Conservation (phyloP, 2,329 filamentous ascomycete genomes). For the Aspergillus neotritici region DNA sequence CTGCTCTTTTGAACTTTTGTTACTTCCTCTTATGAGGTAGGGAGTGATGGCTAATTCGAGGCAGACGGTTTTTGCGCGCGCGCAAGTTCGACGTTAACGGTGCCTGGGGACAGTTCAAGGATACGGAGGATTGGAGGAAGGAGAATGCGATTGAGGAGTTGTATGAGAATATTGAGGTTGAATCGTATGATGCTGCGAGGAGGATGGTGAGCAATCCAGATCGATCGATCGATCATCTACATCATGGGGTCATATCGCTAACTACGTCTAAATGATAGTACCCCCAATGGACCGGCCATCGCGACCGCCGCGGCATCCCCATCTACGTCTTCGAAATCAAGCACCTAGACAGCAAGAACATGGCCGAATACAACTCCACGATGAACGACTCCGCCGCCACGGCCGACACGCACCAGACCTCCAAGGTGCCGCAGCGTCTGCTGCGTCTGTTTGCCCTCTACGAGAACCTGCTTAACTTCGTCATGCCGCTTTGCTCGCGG, state of each 20-base stretch:
- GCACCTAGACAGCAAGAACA: conserved; percentile 74
- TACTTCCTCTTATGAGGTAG: background rate
- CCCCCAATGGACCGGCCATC: conserved; percentile 88
- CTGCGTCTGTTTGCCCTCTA: conserved; percentile 87
- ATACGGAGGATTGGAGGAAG: conserved; percentile 80
- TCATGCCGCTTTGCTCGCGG: conserved; percentile 75
- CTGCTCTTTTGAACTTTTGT: background rate
- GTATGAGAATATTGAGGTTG: conserved; percentile 79
- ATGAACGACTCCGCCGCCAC: conserved; percentile 43
- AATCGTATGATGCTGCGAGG: conserved; percentile 71
- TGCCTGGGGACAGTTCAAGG: conserved; percentile 76
- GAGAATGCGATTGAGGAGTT: conserved; percentile 71
- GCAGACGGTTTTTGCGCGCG: conserved; percentile 77
- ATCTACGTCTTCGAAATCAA: conserved; percentile 86
- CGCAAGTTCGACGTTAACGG: conserved; percentile 73
- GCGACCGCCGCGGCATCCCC: conserved; percentile 85
- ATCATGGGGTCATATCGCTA: background rate
- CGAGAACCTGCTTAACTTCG: conserved; percentile 84
- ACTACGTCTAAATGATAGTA: conserved; percentile 55
- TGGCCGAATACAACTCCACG: conserved; percentile 64
- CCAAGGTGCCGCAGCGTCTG: conserved; percentile 61
- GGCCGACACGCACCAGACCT: conserved; percentile 55
- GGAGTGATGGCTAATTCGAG: background rate
- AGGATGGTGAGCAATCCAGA: conserved; percentile 55
- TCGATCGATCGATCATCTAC: background rate